Base-by-base conservation (phyloP, 192 early-diverging fungal species). In the Kappamyces sp. region DNA sequence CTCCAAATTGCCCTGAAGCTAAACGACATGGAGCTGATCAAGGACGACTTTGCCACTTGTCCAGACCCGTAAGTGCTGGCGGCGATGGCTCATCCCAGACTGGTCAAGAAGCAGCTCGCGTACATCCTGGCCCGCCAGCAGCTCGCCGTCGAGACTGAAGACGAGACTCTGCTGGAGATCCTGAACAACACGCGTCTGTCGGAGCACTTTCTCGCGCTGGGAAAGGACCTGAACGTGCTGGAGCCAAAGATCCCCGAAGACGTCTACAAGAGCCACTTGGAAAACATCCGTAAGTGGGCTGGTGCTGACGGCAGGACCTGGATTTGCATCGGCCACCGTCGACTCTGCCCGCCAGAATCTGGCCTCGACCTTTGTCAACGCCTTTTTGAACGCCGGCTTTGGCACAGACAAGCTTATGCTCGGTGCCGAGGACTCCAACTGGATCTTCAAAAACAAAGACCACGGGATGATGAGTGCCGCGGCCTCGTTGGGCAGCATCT, bases 391-490 rank as follows among this genome's bases (percentile, higher is more conserved):
- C 68, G 91, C 89, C 40, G 97, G 93, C 8, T 99, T 97, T 71
- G 88, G 92, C 40, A 85, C 78, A 3, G 97, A 99, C 64, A 97
- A 94, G 74, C 82, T 99, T 32, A 87, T 92, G 82, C 74, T 70
- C 38, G 81, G 76, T 59, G 77, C 86, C 8, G 81, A 82, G 33
- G 84, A 86, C 36, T 85, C 76, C 57, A 72, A 74, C 2, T 97
- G 97, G 94, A 92, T 97, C 60, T 95, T 88, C 81, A 96, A 95
- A 74, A 97, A 96, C 80, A 99, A 99, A 76, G 97, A 97, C 43
- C 80, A 91, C 55, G 90, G 87, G 49, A 97, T 95, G 92, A 78
- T 93, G 55, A 92, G 91, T 69, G 91, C 97, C 5, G 80, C 91
- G 13, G 97, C 97, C 9, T 99, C 97, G 0, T 65, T 98, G 48